Base-by-base conservation (phyloP, 2,329 filamentous ascomycete genomes). In the Fusarium praegraminearum region DNA sequence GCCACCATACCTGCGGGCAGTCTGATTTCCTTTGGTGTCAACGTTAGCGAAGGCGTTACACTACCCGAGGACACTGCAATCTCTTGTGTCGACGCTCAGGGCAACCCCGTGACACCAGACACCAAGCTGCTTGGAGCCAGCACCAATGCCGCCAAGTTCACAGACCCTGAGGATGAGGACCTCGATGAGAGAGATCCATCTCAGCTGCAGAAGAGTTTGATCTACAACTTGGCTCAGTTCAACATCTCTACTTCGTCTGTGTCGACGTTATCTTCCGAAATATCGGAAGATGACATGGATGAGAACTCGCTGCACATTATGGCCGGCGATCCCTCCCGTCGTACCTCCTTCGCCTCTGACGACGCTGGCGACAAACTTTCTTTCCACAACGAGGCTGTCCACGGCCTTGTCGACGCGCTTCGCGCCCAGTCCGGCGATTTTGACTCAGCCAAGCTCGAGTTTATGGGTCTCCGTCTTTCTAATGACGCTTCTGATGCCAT, bases 381-480 rank as follows among this genome's bases (percentile, higher is more conserved):
- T 61, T 98, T 98, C 85, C 93, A 97, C 78, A 86, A 91, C 65
- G 95, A 98, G 76, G 95, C 95, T 28, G 92, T 95, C 5, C 86
- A 90, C 69, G 95, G 93, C 65, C 87, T 98, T n/a, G 86, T 94
- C 66, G 94, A 98, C 75, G 92, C 93, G 26, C 85, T 98, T 43
- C 90, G 91, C 53, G 91, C 90, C 24, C 89, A 90, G 15, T 87
- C 88, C 16, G 88, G 89, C 13, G 93, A 97, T 77, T 96, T 97
- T 69, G 94, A 97, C 75, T 85, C 85, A 4, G 87, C 89, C 51
- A 93, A 95, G 78, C 87, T 98, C 35, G 96, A 99, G 78, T 92
- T 99, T 67, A 97, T 94, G 83, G 93, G 93, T 47, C 85, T 98
- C n/a, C 91, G 95, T 13, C 93, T 99, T 79, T 91, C 91, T 57